Evolutionary conservation across 2,329 filamentous ascomycete species (phyloP).

Genomic region (Penicillium sp.): DNA sequence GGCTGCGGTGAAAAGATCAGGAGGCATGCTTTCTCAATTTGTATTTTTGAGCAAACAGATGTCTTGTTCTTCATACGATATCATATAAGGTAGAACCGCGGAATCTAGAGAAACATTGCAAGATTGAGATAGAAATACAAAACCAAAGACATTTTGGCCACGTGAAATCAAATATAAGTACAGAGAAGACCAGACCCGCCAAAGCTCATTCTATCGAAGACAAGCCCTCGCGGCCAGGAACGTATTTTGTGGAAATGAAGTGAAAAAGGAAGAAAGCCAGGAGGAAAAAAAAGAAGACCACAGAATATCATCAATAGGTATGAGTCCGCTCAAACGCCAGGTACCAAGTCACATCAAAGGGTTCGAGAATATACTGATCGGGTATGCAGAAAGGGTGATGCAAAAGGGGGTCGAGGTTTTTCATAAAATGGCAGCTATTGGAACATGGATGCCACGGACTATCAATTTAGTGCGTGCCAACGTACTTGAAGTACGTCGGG

Average conservation of each 20-base stretch:
- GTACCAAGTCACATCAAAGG: conserved; percentile 30
- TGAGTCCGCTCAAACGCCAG: conserved; percentile 37
- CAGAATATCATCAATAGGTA: conserved; percentile 34
- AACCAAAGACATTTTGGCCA: conserved; percentile 21
- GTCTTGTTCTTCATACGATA: neutral
- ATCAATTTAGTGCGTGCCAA: conserved; percentile 71
- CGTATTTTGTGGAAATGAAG: conserved; percentile 25
- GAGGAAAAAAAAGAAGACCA: conserved; percentile 20
- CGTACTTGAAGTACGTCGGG: conserved; percentile 96
- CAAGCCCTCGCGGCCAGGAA: conserved; percentile 25
- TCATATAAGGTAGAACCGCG: neutral
- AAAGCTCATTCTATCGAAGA: conserved; percentile 19
- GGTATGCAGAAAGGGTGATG: conserved; percentile 32
- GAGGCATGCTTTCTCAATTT: neutral
- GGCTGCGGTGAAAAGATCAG: neutral
- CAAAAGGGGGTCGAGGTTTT: conserved; percentile 23
- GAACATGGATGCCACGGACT: conserved; percentile 15
- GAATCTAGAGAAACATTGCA: conserved; percentile 3
- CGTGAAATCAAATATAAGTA: conserved; percentile 38
- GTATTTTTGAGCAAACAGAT: conserved; percentile 1
- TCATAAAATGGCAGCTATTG: conserved; percentile 28
- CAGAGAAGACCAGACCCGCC: conserved; percentile 33
- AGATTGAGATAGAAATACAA: conserved; percentile 6
- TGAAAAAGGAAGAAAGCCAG: conserved; percentile 16
- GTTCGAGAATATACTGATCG: conserved; percentile 33